phyloP scores from a whole-genome alignment of 345 rosid species.

The Noccaea bulbosa region DNA sequence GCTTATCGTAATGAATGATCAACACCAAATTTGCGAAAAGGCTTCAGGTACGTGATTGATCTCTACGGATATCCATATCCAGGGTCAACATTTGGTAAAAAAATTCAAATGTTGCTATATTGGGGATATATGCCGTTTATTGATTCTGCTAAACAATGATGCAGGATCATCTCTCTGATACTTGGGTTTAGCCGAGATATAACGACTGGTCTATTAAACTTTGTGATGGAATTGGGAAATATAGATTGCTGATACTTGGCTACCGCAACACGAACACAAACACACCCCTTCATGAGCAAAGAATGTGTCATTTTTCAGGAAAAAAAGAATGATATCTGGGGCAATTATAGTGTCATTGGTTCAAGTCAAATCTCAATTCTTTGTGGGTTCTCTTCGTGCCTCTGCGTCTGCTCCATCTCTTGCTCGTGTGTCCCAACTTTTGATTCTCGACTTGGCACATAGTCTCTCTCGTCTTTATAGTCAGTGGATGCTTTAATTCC shows the following conservation, averaged over 20 bases:
- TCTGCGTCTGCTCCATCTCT: slow-evolving; percentile 4
- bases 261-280: slow-evolving; percentile 38
- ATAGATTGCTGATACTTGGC: slow-evolving; percentile 35
- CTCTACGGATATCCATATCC: slow-evolving; percentile 13
- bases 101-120: slow-evolving; percentile 40
- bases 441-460: neutral
- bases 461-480: neutral
- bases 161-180: slow-evolving; percentile 40
- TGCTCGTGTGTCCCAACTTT: slow-evolving; percentile 9
- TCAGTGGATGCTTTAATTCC: neutral
- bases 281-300: neutral
- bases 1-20: slow-evolving; percentile 45
- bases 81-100: slow-evolving; percentile 34
- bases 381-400: slow-evolving; percentile 19
- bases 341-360: slow-evolving; percentile 22
- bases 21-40: slow-evolving; percentile 35
- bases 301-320: slow-evolving; percentile 3
- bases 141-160: slow-evolving; percentile 41
- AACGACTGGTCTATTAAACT: slow-evolving; percentile 33
- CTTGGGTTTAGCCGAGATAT: slow-evolving; percentile 34
- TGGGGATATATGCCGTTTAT: slow-evolving; percentile 25
- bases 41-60: slow-evolving; percentile 44
- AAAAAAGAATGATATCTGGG: slow-evolving; percentile 4
- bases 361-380: slow-evolving; percentile 9
- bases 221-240: slow-evolving; percentile 40